A percentile compares a stretch with the other conserved stretches of the same genome.
These are phyloP conservation scores for Arabidopsis suecica DNA, from an alignment of 345 rosid species.

Conservation along the genomic window DNA sequence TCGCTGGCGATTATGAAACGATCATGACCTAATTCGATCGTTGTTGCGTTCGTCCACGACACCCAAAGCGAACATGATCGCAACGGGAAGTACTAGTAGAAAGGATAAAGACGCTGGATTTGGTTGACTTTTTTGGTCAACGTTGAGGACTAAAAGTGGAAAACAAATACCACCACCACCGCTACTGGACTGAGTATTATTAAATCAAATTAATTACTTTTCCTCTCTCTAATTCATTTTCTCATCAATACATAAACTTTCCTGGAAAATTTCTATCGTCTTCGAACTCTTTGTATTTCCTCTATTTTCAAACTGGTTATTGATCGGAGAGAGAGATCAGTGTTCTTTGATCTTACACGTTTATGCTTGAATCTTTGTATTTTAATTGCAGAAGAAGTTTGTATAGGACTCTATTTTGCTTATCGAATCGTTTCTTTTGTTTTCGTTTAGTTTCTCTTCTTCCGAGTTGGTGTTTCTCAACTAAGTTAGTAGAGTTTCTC, in stretches of 20 bases:
- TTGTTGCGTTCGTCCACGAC: too few species aligned
- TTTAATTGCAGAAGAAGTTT: slow-evolving; percentile 18
- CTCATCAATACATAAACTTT: slow-evolving; percentile 4
- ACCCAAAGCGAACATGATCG: too few species aligned
- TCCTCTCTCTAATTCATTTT: background rate
- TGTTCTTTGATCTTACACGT: slow-evolving; percentile 1
- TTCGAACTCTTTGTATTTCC: background rate
- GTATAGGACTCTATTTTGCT: background rate
- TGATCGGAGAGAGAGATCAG: slow-evolving; percentile 14
- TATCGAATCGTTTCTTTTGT: slow-evolving; percentile 3
- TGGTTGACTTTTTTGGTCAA: slow-evolving; percentile 33
- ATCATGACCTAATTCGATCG: too few species aligned
- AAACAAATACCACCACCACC: slow-evolving; percentile 15
- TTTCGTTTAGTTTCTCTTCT: background rate
- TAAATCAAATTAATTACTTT: background rate
- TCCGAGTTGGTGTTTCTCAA: background rate
- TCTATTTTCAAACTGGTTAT: background rate
- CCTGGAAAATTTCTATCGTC: slow-evolving; percentile 5
- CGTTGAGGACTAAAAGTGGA: slow-evolving; percentile 22
- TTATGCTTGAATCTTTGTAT: background rate
- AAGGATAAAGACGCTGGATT: slow-evolving; percentile 15
- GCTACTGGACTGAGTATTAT: background rate
- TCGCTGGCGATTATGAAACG: too few species aligned
- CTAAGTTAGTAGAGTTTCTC: background rate
- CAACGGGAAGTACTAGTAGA: too few species aligned